Conservation (phyloP, 2,329 filamentous ascomycete species). For the Verticillium zaregamsianum region DNA sequence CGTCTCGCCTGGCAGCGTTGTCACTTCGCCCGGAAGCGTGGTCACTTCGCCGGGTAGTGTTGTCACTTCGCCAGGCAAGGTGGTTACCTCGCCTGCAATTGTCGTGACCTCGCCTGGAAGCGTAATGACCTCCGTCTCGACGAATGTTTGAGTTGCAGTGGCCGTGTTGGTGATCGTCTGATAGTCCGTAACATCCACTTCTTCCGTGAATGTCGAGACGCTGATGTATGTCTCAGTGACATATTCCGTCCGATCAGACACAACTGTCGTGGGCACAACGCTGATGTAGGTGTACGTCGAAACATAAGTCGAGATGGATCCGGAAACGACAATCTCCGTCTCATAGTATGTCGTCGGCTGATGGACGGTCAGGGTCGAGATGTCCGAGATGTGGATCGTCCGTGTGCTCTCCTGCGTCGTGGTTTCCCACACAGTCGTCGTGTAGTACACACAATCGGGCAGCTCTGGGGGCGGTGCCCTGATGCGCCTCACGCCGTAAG, state of each 20-base stretch:
- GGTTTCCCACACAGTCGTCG: constrained; percentile 13
- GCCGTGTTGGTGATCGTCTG: constrained; percentile 7
- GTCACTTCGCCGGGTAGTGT: constrained; percentile 10
- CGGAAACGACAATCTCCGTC: constrained; percentile 1
- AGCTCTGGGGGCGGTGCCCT: constrained; percentile 2
- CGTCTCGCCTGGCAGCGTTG: constrained; percentile 21
- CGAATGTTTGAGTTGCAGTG: constrained; percentile 1
- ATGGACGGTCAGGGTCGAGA: constrained; percentile 4
- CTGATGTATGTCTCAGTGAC: constrained; percentile 10
- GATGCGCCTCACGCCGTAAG: not conserved
- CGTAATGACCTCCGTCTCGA: not conserved
- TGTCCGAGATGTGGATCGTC: constrained; percentile 7
- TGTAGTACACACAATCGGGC: constrained; percentile 13
- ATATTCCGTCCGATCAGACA: constrained; percentile 8
- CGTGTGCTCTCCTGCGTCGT: constrained; percentile 10
- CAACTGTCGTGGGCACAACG: constrained; percentile 8
- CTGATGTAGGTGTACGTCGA: constrained; percentile 7
- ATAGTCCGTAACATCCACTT: constrained; percentile 8
- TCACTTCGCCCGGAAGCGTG: constrained; percentile 14
- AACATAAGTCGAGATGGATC: constrained; percentile 7
- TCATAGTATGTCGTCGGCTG: constrained; percentile 5
- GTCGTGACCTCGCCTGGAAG: constrained; percentile 16
- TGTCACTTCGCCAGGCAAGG: constrained; percentile 6
- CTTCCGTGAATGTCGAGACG: constrained; percentile 5
- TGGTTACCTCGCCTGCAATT: constrained; percentile 13